These are phyloP conservation scores for Helotiales sp. DNA, from an alignment of 2,329 filamentous ascomycete genomes.

Conservation along the genomic window DNA sequence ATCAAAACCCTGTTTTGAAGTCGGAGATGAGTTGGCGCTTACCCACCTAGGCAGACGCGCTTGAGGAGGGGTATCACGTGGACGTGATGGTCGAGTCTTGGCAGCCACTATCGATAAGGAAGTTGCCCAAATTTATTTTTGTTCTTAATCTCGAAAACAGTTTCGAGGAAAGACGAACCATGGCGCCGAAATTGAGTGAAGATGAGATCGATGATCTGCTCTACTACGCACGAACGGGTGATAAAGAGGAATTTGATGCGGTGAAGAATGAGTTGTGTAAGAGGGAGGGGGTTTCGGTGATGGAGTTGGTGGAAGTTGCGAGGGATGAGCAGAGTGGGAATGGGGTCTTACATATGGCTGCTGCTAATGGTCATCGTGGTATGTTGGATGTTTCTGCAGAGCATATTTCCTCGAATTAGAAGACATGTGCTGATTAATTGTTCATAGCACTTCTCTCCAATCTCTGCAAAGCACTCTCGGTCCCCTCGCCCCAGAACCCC, in stretches of 20 bases:
- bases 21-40: conserved; percentile 10
- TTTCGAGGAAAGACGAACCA: conserved; percentile 9
- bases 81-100: neutral
- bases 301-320: conserved; percentile 68
- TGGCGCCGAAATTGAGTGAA: conserved; percentile 54
- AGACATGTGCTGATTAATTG: neutral
- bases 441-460: conserved; percentile 44
- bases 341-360: conserved; percentile 82
- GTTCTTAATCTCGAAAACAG: neutral
- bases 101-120: conserved; percentile 5
- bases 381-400: conserved; percentile 32
- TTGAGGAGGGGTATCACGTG: neutral
- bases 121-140: conserved; percentile 5
- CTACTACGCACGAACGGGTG: conserved; percentile 80
- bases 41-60: too few relatives aligned
- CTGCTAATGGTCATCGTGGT: conserved; percentile 86
- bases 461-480: conserved; percentile 44
- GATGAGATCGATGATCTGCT: conserved; percentile 91
- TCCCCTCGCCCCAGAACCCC: conserved; percentile 31
- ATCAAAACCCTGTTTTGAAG: neutral
- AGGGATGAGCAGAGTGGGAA: conserved; percentile 77
- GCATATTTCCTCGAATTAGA: neutral
- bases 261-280: conserved; percentile 59
- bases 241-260: conserved; percentile 65
- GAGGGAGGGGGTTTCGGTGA: conserved; percentile 57